Percentiles rank a stretch among this genome's conserved stretches.
phyloP scores from a whole-genome alignment of 345 rosid species.

The Passiflora organensis region DNA sequence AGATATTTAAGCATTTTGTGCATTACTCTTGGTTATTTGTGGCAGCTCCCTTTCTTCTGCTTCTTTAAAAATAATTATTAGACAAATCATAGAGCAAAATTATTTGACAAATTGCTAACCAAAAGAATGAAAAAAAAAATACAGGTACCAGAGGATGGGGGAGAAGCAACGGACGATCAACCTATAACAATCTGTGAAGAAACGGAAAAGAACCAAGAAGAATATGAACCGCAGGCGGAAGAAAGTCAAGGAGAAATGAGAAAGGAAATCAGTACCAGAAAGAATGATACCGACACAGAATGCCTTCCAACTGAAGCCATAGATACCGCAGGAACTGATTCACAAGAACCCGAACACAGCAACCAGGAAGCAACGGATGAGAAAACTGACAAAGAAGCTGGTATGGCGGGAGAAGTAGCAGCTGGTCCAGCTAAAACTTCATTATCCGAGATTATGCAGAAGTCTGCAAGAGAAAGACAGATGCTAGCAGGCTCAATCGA shows the following conservation, averaged over 20 bases:
- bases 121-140: background rate
- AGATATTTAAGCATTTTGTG: constrained; percentile 1
- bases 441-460: constrained; percentile 17
- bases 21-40: background rate
- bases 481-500: background rate
- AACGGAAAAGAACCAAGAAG: constrained; percentile 24
- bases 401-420: constrained; percentile 11
- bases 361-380: constrained; percentile 13
- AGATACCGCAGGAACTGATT: background rate
- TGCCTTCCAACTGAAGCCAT: constrained; percentile 11
- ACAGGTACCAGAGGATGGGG: constrained; percentile 34
- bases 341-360: constrained; percentile 23
- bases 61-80: background rate
- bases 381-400: constrained; percentile 14
- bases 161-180: constrained; percentile 22
- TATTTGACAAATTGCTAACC: constrained; percentile 3
- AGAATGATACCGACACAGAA: constrained; percentile 30
- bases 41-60: background rate
- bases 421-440: constrained; percentile 34
- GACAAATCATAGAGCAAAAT: background rate
- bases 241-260: constrained; percentile 12
- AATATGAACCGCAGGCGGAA: constrained; percentile 15
- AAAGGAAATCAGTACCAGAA: constrained; percentile 19
- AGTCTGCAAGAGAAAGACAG: background rate
- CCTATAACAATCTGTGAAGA: constrained; percentile 19